These are phyloP conservation scores for Pseudogymnoascus sp. DNA, from an alignment of 2,329 filamentous ascomycete species.

Conservation along the genomic window DNA sequence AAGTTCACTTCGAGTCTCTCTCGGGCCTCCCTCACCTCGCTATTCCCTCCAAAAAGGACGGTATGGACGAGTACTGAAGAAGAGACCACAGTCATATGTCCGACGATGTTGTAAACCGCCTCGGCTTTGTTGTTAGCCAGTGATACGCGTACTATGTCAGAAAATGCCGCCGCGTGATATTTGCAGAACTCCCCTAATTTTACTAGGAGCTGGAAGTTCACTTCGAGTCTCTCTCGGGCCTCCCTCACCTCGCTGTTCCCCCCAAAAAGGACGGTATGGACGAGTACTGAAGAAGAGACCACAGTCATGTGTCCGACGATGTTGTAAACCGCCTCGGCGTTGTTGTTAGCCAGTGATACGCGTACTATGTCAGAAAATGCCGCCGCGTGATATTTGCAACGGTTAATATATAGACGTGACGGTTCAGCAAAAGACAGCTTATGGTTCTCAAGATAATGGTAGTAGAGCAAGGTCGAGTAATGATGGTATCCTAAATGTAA, in stretches of 20 bases:
- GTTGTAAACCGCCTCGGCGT: not conserved
- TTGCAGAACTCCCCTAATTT: not conserved
- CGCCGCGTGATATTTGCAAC: not conserved
- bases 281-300: not conserved
- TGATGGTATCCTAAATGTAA: constrained; percentile 31
- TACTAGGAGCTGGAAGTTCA: not conserved
- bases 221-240: not conserved
- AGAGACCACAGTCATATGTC: not conserved
- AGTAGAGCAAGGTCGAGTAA: constrained; percentile 29
- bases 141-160: not conserved
- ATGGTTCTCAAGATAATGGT: constrained; percentile 29
- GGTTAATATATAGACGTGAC: not conserved
- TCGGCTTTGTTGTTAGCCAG: not conserved
- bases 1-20: not conserved
- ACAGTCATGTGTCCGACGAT: not conserved
- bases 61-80: not conserved
- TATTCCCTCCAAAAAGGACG: not conserved
- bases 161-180: not conserved
- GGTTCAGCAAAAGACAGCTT: constrained; percentile 15
- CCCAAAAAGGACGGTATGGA: not conserved
- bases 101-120: not conserved
- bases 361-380: not conserved
- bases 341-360: not conserved
- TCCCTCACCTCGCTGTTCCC: not conserved
- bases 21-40: not conserved